Conservation (phyloP, 1,284 basidiomycete genomes). For the Ustilago trichophora region DNA sequence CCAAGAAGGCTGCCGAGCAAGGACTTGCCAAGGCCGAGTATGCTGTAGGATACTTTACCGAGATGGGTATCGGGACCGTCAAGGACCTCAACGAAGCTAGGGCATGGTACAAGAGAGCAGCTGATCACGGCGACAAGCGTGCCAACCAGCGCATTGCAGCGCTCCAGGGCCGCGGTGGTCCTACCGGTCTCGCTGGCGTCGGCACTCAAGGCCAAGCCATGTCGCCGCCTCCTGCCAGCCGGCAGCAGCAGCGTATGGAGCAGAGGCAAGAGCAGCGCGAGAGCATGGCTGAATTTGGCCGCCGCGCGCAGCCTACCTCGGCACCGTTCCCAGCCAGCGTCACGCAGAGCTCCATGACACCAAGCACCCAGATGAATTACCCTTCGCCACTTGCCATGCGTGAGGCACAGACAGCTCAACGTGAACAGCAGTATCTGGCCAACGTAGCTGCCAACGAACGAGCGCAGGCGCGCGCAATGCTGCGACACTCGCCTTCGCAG, state of each 20-base stretch:
- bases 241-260: slow-evolving; percentile 40
- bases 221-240: slow-evolving; percentile 12
- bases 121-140: slow-evolving; percentile 93
- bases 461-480: slow-evolving; percentile 38
- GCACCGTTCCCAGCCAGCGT: slow-evolving; percentile 60
- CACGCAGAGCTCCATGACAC: slow-evolving; percentile 43
- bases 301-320: slow-evolving; percentile 59
- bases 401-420: slow-evolving; percentile 59
- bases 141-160: slow-evolving; percentile 79
- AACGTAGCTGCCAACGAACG: slow-evolving; percentile 53
- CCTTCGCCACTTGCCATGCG: slow-evolving; percentile 62
- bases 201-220: slow-evolving; percentile 11
- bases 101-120: slow-evolving; percentile 86
- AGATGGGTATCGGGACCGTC: slow-evolving; percentile 70
- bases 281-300: slow-evolving; percentile 43
- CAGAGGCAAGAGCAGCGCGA: slow-evolving; percentile 44
- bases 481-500: slow-evolving; percentile 34
- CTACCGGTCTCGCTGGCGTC: slow-evolving; percentile 28
- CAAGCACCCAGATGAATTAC: slow-evolving; percentile 48
- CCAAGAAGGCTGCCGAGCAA: slow-evolving; percentile 65
- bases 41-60: slow-evolving; percentile 94
- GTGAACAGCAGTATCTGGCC: slow-evolving; percentile 54
- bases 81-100: slow-evolving; percentile 71
- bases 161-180: slow-evolving; percentile 44
- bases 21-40: slow-evolving; percentile 72